Base-by-base conservation (phyloP, 495 filamentous ascomycete genomes). In the Penicillium goetzii region DNA sequence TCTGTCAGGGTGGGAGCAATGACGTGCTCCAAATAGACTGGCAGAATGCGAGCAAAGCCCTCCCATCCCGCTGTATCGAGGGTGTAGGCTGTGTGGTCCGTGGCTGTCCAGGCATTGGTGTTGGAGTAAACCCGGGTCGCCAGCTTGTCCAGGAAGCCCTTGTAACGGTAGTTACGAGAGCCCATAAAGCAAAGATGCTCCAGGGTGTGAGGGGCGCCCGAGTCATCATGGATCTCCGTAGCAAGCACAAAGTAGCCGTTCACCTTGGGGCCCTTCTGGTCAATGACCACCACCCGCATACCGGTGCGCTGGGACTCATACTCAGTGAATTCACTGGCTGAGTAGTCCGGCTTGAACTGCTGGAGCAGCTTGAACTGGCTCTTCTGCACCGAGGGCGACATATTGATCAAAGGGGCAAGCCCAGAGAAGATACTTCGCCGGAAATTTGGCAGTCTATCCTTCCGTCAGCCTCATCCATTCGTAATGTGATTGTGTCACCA, bases 151-250 rank as follows among this genome's bases (percentile, higher is more conserved):
- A 99, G 81, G 25, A 98, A 85, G 1, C 96, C 95, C 73, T 97
- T 97, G 77, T 97, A 99, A 38, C 82, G 85, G 79, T 96, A 98
- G 74, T 84, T 93, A 73, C 91, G 93, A 28, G 95, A 98, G 11
- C 95, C 95, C 95, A 98, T 98, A 74, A 99, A 99, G 67, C 92
- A 86, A 12, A 99, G 80, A 80, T 99, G 95, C 80, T 99, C 95
- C 30, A 99, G 81, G 1, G 95, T 99, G 73, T 98, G 95, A 3
- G 95, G 95, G 8, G 95, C 89, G 19, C 95, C 95, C 8, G 94
- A 97, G 72, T 98, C 92, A 76, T 98, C 95, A 64, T 95, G 89
- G 67, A 99, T 97, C 75, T 99, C 95, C 10, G 96, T 99, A 30
- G 96, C 95, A 50, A 99, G 84, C 47, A 94, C 86, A 76, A 99